Percentiles rank a stretch among this genome's conserved stretches.
phyloP scores from a whole-genome alignment of 2,329 filamentous ascomycete genomes.

The Neopestalotiopsis rosae region DNA sequence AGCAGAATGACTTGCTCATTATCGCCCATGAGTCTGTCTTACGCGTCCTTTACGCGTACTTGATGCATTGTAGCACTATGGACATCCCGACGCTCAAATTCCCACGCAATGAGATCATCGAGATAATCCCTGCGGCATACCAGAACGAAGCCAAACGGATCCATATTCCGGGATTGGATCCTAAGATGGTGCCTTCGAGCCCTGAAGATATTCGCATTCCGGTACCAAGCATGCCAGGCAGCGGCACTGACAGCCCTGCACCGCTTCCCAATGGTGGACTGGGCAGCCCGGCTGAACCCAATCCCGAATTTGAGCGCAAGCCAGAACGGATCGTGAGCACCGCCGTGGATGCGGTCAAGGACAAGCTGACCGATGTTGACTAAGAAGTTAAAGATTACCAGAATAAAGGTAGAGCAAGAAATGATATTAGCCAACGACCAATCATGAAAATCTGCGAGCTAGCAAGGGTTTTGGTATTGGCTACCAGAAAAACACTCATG shows the following conservation, averaged over 20 bases:
- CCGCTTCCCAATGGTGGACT: constrained; percentile 54
- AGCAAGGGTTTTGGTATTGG: background rate
- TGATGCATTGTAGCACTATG: constrained; percentile 97
- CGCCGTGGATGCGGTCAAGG: constrained; percentile 35
- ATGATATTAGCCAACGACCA: background rate
- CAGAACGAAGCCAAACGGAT: constrained; percentile 95
- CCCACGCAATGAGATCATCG: constrained; percentile 95
- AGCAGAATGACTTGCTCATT: constrained; percentile 96
- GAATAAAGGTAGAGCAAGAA: background rate
- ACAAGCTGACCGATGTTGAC: constrained; percentile 39
- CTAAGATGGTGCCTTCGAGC: constrained; percentile 74
- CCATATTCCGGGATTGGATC: constrained; percentile 73
- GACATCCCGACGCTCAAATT: constrained; percentile 94
- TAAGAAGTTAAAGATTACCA: constrained; percentile 19
- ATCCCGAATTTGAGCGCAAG: constrained; percentile 32
- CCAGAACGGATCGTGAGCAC: constrained; percentile 37
- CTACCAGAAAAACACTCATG: background rate
- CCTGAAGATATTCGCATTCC: constrained; percentile 84
- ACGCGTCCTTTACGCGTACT: constrained; percentile 92
- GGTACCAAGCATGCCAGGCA: constrained; percentile 54
- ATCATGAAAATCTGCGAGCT: background rate
- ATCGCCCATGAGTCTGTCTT: constrained; percentile 98
- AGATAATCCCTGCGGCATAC: constrained; percentile 97
- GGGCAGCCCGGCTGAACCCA: constrained; percentile 49
- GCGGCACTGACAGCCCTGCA: constrained; percentile 45